phyloP scores from a whole-genome alignment of 805 yeast species.

The Metschnikowia santaceciliae region DNA sequence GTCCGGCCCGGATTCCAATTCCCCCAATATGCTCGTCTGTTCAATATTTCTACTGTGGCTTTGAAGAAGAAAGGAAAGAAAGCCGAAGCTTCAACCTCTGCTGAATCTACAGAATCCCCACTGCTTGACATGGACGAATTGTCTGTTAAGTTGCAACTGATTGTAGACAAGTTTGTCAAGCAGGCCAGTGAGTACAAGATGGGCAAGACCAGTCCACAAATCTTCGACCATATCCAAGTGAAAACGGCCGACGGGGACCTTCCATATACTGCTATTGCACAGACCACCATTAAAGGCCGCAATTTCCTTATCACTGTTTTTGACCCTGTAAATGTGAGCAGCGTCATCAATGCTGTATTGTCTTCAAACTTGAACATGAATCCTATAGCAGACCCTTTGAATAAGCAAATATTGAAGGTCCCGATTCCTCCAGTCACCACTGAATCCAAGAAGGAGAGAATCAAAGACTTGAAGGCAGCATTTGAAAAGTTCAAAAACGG shows the following conservation, averaged over 20 bases:
- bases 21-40: background rate
- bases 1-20: background rate
- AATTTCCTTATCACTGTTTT: constrained; percentile 75
- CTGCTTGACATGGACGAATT: constrained; percentile 31
- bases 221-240: constrained; percentile 59
- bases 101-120: constrained; percentile 6
- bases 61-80: constrained; percentile 15
- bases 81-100: constrained; percentile 5
- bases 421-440: constrained; percentile 72
- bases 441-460: constrained; percentile 55
- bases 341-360: constrained; percentile 66
- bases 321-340: constrained; percentile 72
- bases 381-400: constrained; percentile 72
- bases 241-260: constrained; percentile 43
- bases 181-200: constrained; percentile 59
- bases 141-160: constrained; percentile 41
- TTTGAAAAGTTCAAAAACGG: constrained; percentile 60
- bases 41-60: constrained; percentile 4
- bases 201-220: constrained; percentile 64
- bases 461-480: constrained; percentile 59
- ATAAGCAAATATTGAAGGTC: constrained; percentile 68
- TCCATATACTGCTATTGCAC: constrained; percentile 63
- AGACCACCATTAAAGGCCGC: constrained; percentile 66
- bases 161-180: constrained; percentile 51
- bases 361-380: constrained; percentile 69